Evolutionary conservation across 225 moss, liverwort and hornwort species (phyloP).

Genomic region (Anthoceros angustus): DNA sequence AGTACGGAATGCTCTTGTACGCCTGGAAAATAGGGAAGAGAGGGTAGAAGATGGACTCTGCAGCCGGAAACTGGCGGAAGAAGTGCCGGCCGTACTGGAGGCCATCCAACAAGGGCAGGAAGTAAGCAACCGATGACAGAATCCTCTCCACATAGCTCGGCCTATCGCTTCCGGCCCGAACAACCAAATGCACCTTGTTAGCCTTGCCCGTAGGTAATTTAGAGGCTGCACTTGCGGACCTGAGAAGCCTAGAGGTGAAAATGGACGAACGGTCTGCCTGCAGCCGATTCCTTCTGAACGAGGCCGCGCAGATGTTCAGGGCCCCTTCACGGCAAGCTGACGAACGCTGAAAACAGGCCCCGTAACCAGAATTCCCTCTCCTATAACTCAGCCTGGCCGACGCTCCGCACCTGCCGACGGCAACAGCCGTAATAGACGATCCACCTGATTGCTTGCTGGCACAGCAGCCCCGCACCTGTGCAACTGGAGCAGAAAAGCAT

Average conservation of each 20-base stretch:
- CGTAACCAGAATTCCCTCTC: background rate
- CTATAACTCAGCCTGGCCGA: background rate
- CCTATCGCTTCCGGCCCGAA: conserved; percentile 27
- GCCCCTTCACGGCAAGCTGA: background rate
- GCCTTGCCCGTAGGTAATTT: background rate
- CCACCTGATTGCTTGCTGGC: background rate
- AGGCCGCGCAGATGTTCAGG: background rate
- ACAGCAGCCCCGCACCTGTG: background rate
- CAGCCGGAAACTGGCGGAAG: conserved; percentile 67
- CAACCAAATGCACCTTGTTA: conserved; percentile 8
- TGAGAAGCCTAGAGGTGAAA: background rate
- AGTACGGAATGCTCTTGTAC: conserved; percentile 90
- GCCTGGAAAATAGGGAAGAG: conserved; percentile 65
- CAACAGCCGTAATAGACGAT: no score
- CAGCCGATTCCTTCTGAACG: background rate
- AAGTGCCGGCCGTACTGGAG: conserved; percentile 93
- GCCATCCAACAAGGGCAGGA: conserved; percentile 79
- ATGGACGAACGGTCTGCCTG: background rate
- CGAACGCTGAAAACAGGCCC: background rate
- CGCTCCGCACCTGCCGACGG: background rate
- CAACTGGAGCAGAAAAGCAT: background rate
- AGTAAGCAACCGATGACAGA: conserved; percentile 60
- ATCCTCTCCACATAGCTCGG: conserved; percentile 66
- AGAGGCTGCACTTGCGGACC: background rate
- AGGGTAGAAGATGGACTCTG: conserved; percentile 53